Evolutionary conservation across 768 basidiomycete species (phyloP), one percentile per base, ranked within the genome.

Genomic region (Lentinula sp.): DNA sequence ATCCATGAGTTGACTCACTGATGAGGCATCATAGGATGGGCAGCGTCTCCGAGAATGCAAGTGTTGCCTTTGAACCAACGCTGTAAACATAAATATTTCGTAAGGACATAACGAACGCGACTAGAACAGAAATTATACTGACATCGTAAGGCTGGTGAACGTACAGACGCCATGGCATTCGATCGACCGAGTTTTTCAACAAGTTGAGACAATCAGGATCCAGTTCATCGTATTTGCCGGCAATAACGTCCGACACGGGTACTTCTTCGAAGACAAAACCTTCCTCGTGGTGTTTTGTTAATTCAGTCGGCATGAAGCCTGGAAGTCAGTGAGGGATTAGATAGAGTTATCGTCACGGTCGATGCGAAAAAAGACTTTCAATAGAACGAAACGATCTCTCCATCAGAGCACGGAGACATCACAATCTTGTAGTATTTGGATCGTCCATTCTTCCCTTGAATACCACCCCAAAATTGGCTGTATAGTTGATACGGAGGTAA

Each of bases 371-470:
- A 16, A 10, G 7, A 18, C 59, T 62, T 51, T 69, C 71, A 72
- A 48, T 72, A 72, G 53, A 73, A 72, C 1, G 72, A 72, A 10
- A 72, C 69, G 48, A 72, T 67, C 34, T 73, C 70, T 39, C 67
- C 69, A 7, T 62, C 67, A 21, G 70, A 64, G 55, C 71, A 72
- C 8, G 72, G 70, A 8, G 68, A 67, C 72, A 73, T 73, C 46
- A 73, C 71, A 40, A 73, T 70, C 62, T 73, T 73, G 64, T 71
- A 73, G 59, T 72, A 73, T 61, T 72, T 71, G 46, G 69, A 69
- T 4, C 69, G 67, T 1, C 71, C 70, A 45, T 70, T 69, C 51
- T 67, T 40, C 6, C 59, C 59, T 34, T 50, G 59, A 21, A 69
- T 64, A 3, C 72, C 72, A 49, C 72, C 72, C 72, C 72, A 73